Conservation (phyloP, 1,284 basidiomycete genomes). For the Calocybe gambosa region DNA sequence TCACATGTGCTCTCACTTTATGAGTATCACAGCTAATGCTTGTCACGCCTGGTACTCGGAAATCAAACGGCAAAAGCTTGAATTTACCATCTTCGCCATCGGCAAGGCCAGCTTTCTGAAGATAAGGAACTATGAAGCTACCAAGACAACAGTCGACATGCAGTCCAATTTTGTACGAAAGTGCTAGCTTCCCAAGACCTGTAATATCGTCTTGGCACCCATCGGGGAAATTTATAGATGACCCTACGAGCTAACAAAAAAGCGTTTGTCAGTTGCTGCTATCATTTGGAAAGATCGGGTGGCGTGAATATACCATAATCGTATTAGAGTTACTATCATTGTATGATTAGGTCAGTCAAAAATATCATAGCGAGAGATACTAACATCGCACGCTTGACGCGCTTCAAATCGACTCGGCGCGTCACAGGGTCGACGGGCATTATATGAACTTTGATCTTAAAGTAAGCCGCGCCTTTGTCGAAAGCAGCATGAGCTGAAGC, state of each 20-base stretch:
- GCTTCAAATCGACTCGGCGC: constrained; percentile 75
- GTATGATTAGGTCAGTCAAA: not conserved
- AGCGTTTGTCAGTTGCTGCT: not conserved
- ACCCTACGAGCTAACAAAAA: constrained; percentile 70
- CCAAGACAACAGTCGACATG: constrained; percentile 95
- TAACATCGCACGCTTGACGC: constrained; percentile 81
- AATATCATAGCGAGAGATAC: constrained; percentile 24
- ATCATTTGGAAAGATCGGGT: constrained; percentile 13
- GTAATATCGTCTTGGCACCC: constrained; percentile 88
- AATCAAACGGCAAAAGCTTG: constrained; percentile 71
- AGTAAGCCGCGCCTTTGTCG: constrained; percentile 87
- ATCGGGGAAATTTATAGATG: constrained; percentile 89
- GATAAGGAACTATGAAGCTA: constrained; percentile 88
- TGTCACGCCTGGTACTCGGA: constrained; percentile 85
- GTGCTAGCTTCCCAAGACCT: constrained; percentile 73
- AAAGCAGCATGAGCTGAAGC: constrained; percentile 92
- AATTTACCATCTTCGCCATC: constrained; percentile 45
- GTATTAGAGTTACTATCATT: constrained; percentile 68
- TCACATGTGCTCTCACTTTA: constrained; percentile 46
- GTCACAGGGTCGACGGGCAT: constrained; percentile 83
- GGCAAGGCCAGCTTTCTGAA: constrained; percentile 57
- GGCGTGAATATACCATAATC: constrained; percentile 69
- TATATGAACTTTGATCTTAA: constrained; percentile 88
- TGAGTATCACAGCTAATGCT: constrained; percentile 91
- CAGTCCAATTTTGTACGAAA: constrained; percentile 72